Conservation (phyloP, 768 basidiomycete genomes). For the Trametes gibbosa region DNA sequence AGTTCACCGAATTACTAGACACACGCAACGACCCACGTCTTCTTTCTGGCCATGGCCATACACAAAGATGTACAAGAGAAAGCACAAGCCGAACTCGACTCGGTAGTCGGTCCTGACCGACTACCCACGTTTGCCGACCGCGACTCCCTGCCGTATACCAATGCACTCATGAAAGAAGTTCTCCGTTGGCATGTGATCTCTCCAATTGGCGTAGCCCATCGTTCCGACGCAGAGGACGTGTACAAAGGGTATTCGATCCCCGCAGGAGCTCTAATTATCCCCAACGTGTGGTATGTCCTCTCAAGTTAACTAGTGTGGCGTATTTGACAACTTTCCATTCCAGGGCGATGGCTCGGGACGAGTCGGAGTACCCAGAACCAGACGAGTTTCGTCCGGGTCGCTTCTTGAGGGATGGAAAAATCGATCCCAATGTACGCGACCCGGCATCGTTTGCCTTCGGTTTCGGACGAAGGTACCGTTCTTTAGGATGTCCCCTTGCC, state of each 20-base stretch:
- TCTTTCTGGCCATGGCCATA: slow-evolving; percentile 27
- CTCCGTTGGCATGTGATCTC: slow-evolving; percentile 20
- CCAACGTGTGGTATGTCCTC: slow-evolving; percentile 21
- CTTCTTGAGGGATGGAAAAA: slow-evolving; percentile 15
- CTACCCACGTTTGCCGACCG: slow-evolving; percentile 15
- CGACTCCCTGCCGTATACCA: slow-evolving; percentile 21
- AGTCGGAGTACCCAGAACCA: slow-evolving; percentile 19
- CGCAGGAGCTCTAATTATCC: slow-evolving; percentile 25
- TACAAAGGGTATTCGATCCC: slow-evolving; percentile 31
- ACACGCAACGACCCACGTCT: slow-evolving; percentile 10
- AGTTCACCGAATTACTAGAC: slow-evolving; percentile 7
- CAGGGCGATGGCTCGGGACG: slow-evolving; percentile 19
- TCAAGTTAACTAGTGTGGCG: not conserved
- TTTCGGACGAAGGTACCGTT: slow-evolving; percentile 22
- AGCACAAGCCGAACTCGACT: slow-evolving; percentile 29
- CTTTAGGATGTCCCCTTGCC: not conserved
- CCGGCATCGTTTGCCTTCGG: slow-evolving; percentile 23
- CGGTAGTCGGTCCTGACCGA: slow-evolving; percentile 13
- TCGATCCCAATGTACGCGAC: slow-evolving; percentile 16
- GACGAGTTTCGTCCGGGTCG: slow-evolving; percentile 25
- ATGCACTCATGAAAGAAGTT: slow-evolving; percentile 24
- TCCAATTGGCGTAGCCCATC: slow-evolving; percentile 20
- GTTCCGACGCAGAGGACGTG: slow-evolving; percentile 24
- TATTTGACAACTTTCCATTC: not conserved
- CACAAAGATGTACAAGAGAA: slow-evolving; percentile 24